Percentiles rank a stretch among this genome's conserved stretches.
Evolutionary conservation across 148 eudicot genomes (phyloP).

Genomic region (Amaranthus cruentus): DNA sequence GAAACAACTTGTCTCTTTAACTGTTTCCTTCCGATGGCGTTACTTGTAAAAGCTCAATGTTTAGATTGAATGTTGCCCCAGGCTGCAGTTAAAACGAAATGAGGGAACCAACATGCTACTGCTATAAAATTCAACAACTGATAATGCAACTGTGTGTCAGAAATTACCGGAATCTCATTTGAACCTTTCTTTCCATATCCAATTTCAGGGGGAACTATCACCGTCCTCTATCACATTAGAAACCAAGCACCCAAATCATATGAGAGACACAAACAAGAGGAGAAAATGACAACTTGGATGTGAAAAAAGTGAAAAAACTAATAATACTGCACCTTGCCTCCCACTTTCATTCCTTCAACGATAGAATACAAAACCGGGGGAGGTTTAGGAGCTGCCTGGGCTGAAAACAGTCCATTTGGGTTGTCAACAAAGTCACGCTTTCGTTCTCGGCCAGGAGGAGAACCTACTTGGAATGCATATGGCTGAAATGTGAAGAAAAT

Average conservation of each 20-base stretch:
- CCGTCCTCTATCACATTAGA: conserved; percentile 58
- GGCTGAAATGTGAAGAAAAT: conserved; percentile 44
- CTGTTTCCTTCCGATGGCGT: conserved; percentile 33
- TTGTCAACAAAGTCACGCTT: conserved; percentile 93
- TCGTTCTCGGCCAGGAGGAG: conserved; percentile 87
- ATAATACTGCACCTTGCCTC: conserved; percentile 64
- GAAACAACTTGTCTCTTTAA: neutral
- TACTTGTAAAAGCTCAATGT: conserved; percentile 84
- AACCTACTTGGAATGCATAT: conserved; percentile 89
- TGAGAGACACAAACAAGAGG: neutral
- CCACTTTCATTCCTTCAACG: conserved; percentile 91
- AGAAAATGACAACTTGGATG: conserved; percentile 6
- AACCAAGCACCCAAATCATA: neutral
- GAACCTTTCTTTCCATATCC: conserved; percentile 87
- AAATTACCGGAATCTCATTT: conserved; percentile 86
- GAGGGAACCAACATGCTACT: neutral
- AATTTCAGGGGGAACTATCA: conserved; percentile 82
- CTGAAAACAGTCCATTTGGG: conserved; percentile 91
- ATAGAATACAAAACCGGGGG: conserved; percentile 83
- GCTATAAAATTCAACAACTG: conserved; percentile 6
- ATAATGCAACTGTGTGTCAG: neutral
- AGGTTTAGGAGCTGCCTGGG: conserved; percentile 99
- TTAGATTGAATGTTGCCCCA: conserved; percentile 85
- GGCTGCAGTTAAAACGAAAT: conserved; percentile 47
- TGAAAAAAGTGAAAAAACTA: neutral